phyloP scores from a whole-genome alignment of 2,329 filamentous ascomycete species.

The Penicillium sp. region DNA sequence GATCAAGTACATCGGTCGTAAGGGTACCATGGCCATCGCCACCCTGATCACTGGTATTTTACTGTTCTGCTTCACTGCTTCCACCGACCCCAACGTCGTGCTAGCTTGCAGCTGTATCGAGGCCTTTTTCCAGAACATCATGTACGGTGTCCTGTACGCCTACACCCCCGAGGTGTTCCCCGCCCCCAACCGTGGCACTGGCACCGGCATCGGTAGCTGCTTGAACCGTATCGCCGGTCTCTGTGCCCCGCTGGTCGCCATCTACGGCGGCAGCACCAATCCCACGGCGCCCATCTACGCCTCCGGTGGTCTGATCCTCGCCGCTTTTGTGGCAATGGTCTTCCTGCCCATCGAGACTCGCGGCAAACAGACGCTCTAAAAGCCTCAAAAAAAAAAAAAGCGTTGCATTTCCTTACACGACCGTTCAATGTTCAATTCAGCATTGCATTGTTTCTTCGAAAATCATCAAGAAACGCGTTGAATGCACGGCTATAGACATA shows the following conservation, averaged over 20 bases:
- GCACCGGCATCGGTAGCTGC: conserved; percentile 49
- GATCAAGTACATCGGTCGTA: conserved; percentile 61
- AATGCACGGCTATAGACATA: background rate
- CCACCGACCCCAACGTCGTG: conserved; percentile 48
- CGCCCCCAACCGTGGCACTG: conserved; percentile 55
- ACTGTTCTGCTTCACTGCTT: conserved; percentile 55
- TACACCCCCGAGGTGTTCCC: conserved; percentile 62
- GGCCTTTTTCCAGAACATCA: conserved; percentile 57
- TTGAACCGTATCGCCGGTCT: conserved; percentile 47
- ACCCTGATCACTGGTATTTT: conserved; percentile 54
- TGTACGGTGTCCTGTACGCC: conserved; percentile 58
- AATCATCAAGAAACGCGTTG: background rate
- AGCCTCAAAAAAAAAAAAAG: background rate
- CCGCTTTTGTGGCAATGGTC: conserved; percentile 47
- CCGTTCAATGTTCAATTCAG: background rate
- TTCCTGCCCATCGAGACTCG: conserved; percentile 48
- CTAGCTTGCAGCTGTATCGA: conserved; percentile 54
- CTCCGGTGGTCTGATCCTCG: conserved; percentile 44
- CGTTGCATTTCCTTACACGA: background rate
- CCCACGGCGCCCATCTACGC: conserved; percentile 48
- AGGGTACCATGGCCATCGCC: conserved; percentile 55
- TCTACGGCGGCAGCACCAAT: conserved; percentile 38
- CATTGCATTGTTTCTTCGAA: background rate
- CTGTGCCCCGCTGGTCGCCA: conserved; percentile 46
- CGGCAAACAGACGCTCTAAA: conserved; percentile 43